Percentiles rank a stretch among this genome's conserved stretches.
Evolutionary conservation across 441 rosid genomes (phyloP).

Genomic region (Corymbia calophylla): DNA sequence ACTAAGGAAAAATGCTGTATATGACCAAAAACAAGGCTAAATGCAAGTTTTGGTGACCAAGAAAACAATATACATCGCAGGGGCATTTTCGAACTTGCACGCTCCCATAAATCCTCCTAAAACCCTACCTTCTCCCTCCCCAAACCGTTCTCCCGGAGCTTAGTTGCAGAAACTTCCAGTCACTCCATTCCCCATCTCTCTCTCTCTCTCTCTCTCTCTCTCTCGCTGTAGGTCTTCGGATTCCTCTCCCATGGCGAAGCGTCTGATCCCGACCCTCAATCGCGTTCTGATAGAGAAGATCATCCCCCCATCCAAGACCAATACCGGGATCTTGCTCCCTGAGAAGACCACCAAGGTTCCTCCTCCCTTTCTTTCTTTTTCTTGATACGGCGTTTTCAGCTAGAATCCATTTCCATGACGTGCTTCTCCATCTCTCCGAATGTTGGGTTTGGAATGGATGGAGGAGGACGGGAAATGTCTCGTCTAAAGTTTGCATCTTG

Average conservation of each 20-base stretch:
- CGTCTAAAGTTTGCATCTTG: neutral
- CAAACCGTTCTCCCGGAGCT: neutral
- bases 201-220: neutral
- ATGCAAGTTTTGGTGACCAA: neutral
- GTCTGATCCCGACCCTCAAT: slow-evolving; percentile 48
- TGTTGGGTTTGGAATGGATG: neutral
- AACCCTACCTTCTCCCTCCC: slow-evolving; percentile 3
- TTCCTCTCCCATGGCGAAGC: slow-evolving; percentile 32
- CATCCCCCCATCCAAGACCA: slow-evolving; percentile 52
- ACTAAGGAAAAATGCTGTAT: neutral
- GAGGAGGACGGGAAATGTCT: neutral
- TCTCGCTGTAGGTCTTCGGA: neutral
- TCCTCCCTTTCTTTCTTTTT: neutral
- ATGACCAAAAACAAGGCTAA: neutral
- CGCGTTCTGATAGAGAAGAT: slow-evolving; percentile 53
- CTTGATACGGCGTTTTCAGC: neutral
- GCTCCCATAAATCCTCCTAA: neutral
- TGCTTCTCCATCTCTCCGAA: neutral
- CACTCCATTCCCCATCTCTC: neutral
- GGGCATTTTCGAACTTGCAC: slow-evolving; percentile 3
- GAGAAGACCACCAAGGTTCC: slow-evolving; percentile 44
- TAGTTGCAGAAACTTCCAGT: neutral
- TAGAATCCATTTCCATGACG: neutral
- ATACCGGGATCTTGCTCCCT: slow-evolving; percentile 54
- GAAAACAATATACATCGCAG: neutral